Percentiles rank a stretch among this genome's conserved stretches.
phyloP scores from a whole-genome alignment of 306 rosid species.

The Rubus parviflorus region DNA sequence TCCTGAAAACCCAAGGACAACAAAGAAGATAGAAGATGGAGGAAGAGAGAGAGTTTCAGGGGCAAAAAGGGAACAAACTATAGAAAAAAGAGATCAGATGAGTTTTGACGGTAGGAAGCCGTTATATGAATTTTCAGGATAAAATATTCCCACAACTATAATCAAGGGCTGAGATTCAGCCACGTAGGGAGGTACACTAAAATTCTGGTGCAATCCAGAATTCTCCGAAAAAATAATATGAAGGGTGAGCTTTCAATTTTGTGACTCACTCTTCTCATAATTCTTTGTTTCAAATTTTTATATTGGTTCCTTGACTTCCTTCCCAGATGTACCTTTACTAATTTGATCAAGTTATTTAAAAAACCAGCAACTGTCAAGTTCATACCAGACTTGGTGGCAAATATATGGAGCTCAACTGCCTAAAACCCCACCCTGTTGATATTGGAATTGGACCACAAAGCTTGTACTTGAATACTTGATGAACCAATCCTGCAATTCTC shows the following conservation, averaged over 20 bases:
- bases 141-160: no score
- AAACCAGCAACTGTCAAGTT: constrained; percentile 9
- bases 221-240: no score
- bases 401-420: constrained; percentile 5
- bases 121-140: no score
- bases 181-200: no score
- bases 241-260: constrained; percentile 3
- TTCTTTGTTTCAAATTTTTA: neutral
- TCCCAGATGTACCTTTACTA: neutral
- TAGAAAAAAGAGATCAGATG: no score
- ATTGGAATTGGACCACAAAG: constrained; percentile 20
- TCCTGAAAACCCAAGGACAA: no score
- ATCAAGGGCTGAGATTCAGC: no score
- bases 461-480: neutral
- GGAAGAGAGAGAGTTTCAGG: no score
- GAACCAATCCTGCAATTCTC: constrained; percentile 17
- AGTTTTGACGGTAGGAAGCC: no score
- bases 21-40: no score
- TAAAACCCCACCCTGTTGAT: constrained; percentile 8
- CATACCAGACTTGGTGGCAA: neutral
- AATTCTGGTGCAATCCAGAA: no score
- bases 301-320: constrained; percentile 11
- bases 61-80: no score
- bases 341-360: neutral
- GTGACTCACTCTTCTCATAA: constrained; percentile 14